These are phyloP conservation scores for Stemphylium vesicarium DNA, from an alignment of 2,329 filamentous ascomycete genomes.

Conservation along the genomic window DNA sequence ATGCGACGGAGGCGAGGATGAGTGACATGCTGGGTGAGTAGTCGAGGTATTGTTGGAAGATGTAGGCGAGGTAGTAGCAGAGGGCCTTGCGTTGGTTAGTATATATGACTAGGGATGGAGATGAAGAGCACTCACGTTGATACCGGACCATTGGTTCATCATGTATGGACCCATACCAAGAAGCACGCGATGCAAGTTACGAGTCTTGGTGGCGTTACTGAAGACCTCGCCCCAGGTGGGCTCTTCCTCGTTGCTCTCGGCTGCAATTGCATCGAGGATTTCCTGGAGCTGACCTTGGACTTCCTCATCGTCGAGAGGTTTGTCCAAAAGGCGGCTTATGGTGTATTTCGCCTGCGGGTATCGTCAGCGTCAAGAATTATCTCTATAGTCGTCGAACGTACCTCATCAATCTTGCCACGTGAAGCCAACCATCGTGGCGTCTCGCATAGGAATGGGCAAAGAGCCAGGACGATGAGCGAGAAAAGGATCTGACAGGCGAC, in stretches of 20 bases:
- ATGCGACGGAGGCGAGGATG: constrained; percentile 50
- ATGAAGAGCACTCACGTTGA: constrained; percentile 14
- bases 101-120: neutral
- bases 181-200: constrained; percentile 46
- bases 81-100: constrained; percentile 18
- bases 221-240: constrained; percentile 47
- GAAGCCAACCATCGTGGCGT: constrained; percentile 50
- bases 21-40: constrained; percentile 36
- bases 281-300: constrained; percentile 47
- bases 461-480: constrained; percentile 60
- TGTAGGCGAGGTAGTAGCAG: constrained; percentile 49
- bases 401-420: constrained; percentile 32
- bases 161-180: constrained; percentile 50
- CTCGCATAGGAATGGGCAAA: constrained; percentile 50
- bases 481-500: constrained; percentile 63
- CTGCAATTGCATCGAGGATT: constrained; percentile 42
- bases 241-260: constrained; percentile 39
- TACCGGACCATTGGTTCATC: constrained; percentile 50
- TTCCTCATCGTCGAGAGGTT: constrained; percentile 37
- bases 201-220: constrained; percentile 44
- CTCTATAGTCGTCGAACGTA: neutral
- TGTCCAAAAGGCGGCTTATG: constrained; percentile 43
- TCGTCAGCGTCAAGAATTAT: neutral
- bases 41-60: constrained; percentile 48
- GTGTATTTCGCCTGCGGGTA: constrained; percentile 17